Base-by-base conservation (phyloP, 192 early-diverging fungal genomes). In the Rhizophagus sp. region DNA sequence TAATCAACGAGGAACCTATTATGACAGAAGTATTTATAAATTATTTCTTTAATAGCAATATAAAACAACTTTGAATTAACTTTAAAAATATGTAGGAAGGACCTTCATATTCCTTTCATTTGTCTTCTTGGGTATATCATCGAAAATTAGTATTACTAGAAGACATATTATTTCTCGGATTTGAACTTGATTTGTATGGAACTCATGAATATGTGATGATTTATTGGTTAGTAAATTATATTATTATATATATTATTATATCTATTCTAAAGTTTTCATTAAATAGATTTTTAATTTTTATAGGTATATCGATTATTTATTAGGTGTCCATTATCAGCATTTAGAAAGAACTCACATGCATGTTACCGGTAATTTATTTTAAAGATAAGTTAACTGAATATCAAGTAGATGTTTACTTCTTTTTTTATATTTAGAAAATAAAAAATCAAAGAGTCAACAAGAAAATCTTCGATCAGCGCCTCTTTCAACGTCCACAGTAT, bases 111-210 rank as follows among this genome's bases (percentile, higher is more conserved):
- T 87, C 88, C 1, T 92, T 82, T 70, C 88, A 88, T 64, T 84
- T 93, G 22, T 92, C 91, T 4, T 89, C 86, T 0, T 94, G 93
- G 93, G 86, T 85, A 13, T 93, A 89, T 80, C 85, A 90, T 62
- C 84, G 85, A 49, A 92, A 93, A 75, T 79, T 92, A 1, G 84
- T 72, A 25, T 81, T 90, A 69, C 83, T 93, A 81, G 87, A 90
- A 52, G 82, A 84, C 11, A 76, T 89, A 70, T 64, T 93, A 17
- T 73, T 87, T 33, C 77, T 92, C 1, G 93, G 93, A 9, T 93
- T 91, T 82, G 93, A 94, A 67, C 75, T 93, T 1, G 93, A 92
- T 62, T 82, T 94, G 1, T 94, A 93, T 79, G 87, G 88, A n/a
- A 19, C 71, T 8, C 86, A 91, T 81, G 93, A 94, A 80, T 88